Percentiles rank a stretch among this genome's conserved stretches.
These are phyloP conservation scores for Torulaspora delbrueckii DNA, from an alignment of 805 yeast genomes.

Conservation along the genomic window DNA sequence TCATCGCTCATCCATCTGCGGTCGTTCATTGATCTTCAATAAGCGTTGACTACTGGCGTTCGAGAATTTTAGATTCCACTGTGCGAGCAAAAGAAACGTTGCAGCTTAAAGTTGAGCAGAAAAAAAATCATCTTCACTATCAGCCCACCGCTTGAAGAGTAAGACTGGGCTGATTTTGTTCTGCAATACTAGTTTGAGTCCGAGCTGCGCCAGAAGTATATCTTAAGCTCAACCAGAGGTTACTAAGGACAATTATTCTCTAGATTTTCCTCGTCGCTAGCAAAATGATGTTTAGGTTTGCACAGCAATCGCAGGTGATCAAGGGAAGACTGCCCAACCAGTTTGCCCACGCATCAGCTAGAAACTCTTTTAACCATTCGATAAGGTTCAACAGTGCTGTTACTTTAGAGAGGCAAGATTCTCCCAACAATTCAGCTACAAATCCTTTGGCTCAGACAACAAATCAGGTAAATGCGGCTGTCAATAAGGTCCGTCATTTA, in stretches of 20 bases:
- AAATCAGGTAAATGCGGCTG: constrained; percentile 22
- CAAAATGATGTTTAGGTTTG: constrained; percentile 31
- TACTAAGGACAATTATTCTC: neutral
- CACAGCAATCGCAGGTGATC: constrained; percentile 33
- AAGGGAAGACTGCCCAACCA: constrained; percentile 40
- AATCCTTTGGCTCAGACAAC: constrained; percentile 19
- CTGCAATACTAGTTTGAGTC: neutral
- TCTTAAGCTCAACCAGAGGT: neutral
- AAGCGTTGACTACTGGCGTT: neutral
- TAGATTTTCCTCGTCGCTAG: neutral
- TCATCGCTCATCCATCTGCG: neutral
- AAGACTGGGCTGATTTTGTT: constrained; percentile 4
- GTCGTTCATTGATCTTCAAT: neutral
- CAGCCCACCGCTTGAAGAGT: constrained; percentile 3
- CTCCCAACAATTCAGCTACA: constrained; percentile 11
- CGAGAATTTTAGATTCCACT: neutral
- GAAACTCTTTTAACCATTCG: constrained; percentile 38
- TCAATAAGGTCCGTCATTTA: constrained; percentile 31
- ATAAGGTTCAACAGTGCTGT: constrained; percentile 37
- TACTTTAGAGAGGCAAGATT: constrained; percentile 31
- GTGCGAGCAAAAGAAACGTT: neutral
- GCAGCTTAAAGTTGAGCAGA: neutral
- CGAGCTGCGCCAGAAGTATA: constrained; percentile 2
- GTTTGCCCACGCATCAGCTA: constrained; percentile 36
- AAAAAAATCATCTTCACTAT: constrained; percentile 1